A percentile compares a stretch with the other conserved stretches of the same genome.
phyloP scores from a whole-genome alignment of 371 early-diverging fungal genomes.

The Haplosporangium sp. region DNA sequence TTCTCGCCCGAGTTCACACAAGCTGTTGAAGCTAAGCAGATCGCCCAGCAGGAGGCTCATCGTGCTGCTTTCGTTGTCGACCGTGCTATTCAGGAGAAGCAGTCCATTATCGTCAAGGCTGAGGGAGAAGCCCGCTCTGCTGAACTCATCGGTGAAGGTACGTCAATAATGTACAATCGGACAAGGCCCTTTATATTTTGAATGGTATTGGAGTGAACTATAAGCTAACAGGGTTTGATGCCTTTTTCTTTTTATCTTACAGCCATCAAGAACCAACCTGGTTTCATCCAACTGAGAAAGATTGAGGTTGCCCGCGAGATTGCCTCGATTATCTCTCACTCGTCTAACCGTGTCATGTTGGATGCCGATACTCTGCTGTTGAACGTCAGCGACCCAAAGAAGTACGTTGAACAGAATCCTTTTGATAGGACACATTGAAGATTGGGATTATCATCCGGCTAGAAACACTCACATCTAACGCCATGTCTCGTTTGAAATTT shows the following conservation, averaged over 20 bases:
- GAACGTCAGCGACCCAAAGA: constrained; percentile 67
- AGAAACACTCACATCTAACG: background rate
- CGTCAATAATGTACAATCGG: background rate
- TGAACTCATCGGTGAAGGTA: constrained; percentile 77
- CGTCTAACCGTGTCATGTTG: constrained; percentile 90
- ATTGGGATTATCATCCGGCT: background rate
- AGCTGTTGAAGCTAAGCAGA: constrained; percentile 99
- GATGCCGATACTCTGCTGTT: constrained; percentile 92
- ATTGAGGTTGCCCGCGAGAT: constrained; percentile 97
- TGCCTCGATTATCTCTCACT: constrained; percentile 83
- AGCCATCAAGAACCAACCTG: constrained; percentile 96
- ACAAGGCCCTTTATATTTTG: no score
- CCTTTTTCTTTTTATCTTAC: constrained; percentile 56
- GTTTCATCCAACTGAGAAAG: constrained; percentile 93
- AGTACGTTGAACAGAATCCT: background rate
- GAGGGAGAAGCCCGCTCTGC: constrained; percentile 97
- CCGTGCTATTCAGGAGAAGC: constrained; percentile 96
- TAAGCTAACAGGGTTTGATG: background rate
- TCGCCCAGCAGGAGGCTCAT: constrained; percentile 99
- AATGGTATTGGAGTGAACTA: background rate
- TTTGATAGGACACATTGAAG: no score
- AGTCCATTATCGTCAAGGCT: constrained; percentile 96
- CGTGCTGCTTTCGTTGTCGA: constrained; percentile 97
- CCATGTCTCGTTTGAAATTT: background rate
- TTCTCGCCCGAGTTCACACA: constrained; percentile 96